Conservation (phyloP, 164 flowering plant genomes). For the Stephania yunnanensis region DNA sequence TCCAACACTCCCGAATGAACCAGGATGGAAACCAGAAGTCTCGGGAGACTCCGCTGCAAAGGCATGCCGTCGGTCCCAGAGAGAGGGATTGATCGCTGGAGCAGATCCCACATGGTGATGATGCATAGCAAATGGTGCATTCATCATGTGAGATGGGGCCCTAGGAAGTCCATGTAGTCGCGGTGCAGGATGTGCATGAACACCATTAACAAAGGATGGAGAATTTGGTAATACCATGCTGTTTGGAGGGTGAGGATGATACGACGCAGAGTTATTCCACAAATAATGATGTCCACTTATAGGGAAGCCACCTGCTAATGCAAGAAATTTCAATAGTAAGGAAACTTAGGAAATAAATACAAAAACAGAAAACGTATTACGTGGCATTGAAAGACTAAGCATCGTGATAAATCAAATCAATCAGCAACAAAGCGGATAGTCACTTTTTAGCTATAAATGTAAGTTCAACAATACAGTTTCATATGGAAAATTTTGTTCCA, state of each 20-base stretch:
- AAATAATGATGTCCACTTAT: constrained; percentile 48
- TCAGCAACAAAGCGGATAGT: not conserved
- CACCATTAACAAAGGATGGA: constrained; percentile 56
- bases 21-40: constrained; percentile 58
- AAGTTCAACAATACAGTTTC: not conserved
- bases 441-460: not conserved
- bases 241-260: constrained; percentile 43
- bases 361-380: too few relatives aligned
- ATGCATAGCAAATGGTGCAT: constrained; percentile 38
- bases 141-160: constrained; percentile 49
- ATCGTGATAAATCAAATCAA: not conserved
- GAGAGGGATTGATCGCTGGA: constrained; percentile 63
- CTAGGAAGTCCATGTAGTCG: constrained; percentile 41
- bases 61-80: constrained; percentile 66
- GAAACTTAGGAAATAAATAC: not conserved
- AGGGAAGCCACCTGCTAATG: constrained; percentile 36
- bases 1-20: constrained; percentile 67
- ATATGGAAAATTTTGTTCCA: not conserved
- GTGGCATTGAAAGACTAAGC: too few relatives aligned
- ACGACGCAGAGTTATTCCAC: constrained; percentile 52
- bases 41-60: constrained; percentile 67
- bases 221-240: constrained; percentile 69
- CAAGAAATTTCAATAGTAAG: not conserved
- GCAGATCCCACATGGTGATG: constrained; percentile 87
- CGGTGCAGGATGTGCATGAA: constrained; percentile 32